Conservation (phyloP, 1,284 basidiomycete species). For the Apiotrichum gamsii region DNA sequence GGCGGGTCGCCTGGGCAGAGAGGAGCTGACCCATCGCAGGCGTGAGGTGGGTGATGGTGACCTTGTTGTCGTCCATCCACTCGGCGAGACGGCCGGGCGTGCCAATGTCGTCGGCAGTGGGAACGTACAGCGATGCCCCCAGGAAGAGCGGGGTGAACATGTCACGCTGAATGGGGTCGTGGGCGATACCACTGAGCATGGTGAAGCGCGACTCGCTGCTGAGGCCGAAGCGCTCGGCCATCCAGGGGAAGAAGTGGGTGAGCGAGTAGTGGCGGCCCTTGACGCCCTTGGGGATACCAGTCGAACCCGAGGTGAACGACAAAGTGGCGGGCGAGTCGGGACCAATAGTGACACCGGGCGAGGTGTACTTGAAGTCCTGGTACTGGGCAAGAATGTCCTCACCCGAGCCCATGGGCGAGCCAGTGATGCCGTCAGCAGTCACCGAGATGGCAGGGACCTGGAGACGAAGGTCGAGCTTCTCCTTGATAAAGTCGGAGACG, state of each 20-base stretch:
- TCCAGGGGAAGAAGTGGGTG: conserved; percentile 99
- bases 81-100: conserved; percentile 94
- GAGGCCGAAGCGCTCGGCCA: conserved; percentile 83
- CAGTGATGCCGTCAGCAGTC: conserved; percentile 59
- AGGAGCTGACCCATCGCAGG: conserved; percentile 99
- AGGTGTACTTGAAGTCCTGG: conserved; percentile 47
- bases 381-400: conserved; percentile 47
- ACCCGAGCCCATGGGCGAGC: conserved; percentile 52
- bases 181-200: conserved; percentile 98
- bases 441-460: conserved; percentile 88
- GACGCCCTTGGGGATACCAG: conserved; percentile 97
- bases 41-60: conserved; percentile 93
- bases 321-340: conserved; percentile 94
- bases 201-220: conserved; percentile 78
- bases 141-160: conserved; percentile 99
- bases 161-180: conserved; percentile 98
- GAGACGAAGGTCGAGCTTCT: conserved; percentile 79
- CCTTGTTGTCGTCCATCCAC: conserved; percentile 91
- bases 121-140: conserved; percentile 90
- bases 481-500: conserved; percentile 77
- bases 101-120: conserved; percentile 94
- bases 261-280: conserved; percentile 90
- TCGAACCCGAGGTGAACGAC: conserved; percentile 95
- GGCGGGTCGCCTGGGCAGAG: conserved; percentile 84
- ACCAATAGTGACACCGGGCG: conserved; percentile 74